Evolutionary conservation across 1,284 basidiomycete genomes (phyloP).

Genomic region (Cryptococcus floricola): DNA sequence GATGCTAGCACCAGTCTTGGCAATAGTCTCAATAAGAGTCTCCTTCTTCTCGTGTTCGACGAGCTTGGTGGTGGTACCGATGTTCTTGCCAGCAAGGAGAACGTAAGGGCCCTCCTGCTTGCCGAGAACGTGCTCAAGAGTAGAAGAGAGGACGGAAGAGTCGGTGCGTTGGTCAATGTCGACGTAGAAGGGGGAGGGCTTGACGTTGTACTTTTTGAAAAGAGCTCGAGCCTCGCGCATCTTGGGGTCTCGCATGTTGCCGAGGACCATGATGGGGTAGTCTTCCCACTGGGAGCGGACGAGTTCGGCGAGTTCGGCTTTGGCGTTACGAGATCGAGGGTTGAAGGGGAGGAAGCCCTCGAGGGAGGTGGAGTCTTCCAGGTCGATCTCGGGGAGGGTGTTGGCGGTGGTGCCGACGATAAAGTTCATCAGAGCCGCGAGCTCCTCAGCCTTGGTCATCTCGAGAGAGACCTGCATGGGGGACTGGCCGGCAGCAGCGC

Average conservation of each 20-base stretch:
- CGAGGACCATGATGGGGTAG: slow-evolving; percentile 23
- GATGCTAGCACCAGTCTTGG: slow-evolving; percentile 13
- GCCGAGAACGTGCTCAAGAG: slow-evolving; percentile 18
- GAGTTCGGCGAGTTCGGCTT: slow-evolving; percentile 18
- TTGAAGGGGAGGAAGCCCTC: slow-evolving; percentile 24
- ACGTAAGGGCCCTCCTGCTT: slow-evolving; percentile 18
- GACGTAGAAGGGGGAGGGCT: slow-evolving; percentile 23
- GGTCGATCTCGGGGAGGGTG: slow-evolving; percentile 13
- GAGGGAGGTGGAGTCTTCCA: slow-evolving; percentile 11
- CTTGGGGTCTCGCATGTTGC: slow-evolving; percentile 23
- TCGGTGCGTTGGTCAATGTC: slow-evolving; percentile 25
- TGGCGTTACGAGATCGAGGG: slow-evolving; percentile 10
- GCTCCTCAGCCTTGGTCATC: slow-evolving; percentile 23
- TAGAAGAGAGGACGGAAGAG: slow-evolving; percentile 10
- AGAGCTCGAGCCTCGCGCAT: slow-evolving; percentile 18
- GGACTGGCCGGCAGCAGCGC: slow-evolving; percentile 1
- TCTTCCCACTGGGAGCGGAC: slow-evolving; percentile 21
- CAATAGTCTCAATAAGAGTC: slow-evolving; percentile 15
- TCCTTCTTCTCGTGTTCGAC: slow-evolving; percentile 18
- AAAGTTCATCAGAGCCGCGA: slow-evolving; percentile 24
- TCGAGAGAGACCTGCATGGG: slow-evolving; percentile 2
- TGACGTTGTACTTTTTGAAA: slow-evolving; percentile 18
- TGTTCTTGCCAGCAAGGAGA: slow-evolving; percentile 15
- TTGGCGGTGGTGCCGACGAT: slow-evolving; percentile 24
- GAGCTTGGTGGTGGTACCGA: slow-evolving; percentile 11